These are phyloP conservation scores for Hypoxylon fuscum DNA, from an alignment of 495 filamentous ascomycete genomes.

Conservation along the genomic window DNA sequence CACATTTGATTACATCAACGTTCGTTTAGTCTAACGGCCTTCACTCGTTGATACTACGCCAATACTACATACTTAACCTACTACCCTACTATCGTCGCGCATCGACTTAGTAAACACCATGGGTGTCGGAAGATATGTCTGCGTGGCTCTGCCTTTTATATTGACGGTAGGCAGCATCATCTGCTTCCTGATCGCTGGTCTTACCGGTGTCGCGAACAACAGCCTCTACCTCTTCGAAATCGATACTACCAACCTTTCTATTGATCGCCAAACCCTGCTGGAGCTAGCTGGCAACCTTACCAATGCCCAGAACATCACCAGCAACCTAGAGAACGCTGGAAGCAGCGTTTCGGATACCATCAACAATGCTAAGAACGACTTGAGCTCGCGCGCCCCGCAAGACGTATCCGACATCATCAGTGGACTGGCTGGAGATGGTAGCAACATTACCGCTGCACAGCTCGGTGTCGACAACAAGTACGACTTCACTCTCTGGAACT, in stretches of 20 bases:
- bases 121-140: slow-evolving; percentile 77
- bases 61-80: neutral
- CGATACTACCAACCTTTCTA: slow-evolving; percentile 58
- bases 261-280: slow-evolving; percentile 40
- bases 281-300: slow-evolving; percentile 34
- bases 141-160: slow-evolving; percentile 81
- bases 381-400: slow-evolving; percentile 24
- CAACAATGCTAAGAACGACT: slow-evolving; percentile 15
- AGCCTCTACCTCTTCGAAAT: slow-evolving; percentile 79
- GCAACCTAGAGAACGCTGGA: slow-evolving; percentile 32
- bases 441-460: slow-evolving; percentile 60
- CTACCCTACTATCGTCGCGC: neutral
- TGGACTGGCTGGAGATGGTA: slow-evolving; percentile 21
- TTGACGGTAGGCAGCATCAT: slow-evolving; percentile 77
- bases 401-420: slow-evolving; percentile 26
- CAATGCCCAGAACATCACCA: slow-evolving; percentile 26
- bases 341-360: slow-evolving; percentile 24
- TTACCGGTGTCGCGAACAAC: slow-evolving; percentile 75
- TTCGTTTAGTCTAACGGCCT: slow-evolving; percentile 16
- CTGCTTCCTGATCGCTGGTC: slow-evolving; percentile 74
- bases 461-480: slow-evolving; percentile 79
- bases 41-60: slow-evolving; percentile 22
- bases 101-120: slow-evolving; percentile 54
- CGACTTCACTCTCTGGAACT: slow-evolving; percentile 84
- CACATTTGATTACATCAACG: neutral